Conservation (phyloP, 371 early-diverging fungal species). For the Actinomucor elegans region DNA sequence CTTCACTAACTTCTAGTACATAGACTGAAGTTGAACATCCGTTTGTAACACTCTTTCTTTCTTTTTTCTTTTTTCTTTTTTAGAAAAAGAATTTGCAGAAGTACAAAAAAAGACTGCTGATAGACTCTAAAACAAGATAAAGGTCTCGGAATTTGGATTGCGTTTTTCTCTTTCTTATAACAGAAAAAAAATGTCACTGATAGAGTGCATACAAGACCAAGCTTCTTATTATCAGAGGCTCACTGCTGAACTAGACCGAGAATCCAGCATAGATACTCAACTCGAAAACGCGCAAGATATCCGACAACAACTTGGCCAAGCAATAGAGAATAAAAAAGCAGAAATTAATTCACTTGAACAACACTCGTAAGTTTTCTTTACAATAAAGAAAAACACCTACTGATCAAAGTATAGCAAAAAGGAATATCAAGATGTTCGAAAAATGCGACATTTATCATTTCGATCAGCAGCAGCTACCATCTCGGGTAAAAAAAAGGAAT, state of each 20-base stretch:
- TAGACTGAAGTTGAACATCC: no score
- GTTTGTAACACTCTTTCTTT: neutral
- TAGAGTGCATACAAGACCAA: conserved; percentile 23
- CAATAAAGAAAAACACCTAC: neutral
- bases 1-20: no score
- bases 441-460: conserved; percentile 35
- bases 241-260: conserved; percentile 3
- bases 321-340: neutral
- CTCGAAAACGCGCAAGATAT: neutral
- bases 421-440: conserved; percentile 40
- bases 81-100: no score
- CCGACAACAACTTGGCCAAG: neutral
- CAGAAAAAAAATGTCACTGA: conserved; percentile 8
- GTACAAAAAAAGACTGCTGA: no score
- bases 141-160: no score
- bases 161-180: neutral
- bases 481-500: conserved; percentile 41
- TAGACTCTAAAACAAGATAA: no score
- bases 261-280: conserved; percentile 1
- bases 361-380: conserved; percentile 16
- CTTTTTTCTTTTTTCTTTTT: neutral
- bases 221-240: conserved; percentile 13
- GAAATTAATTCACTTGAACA: conserved; percentile 17
- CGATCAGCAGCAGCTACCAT: conserved; percentile 41
- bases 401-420: conserved; percentile 25